These are phyloP conservation scores for Diaporthe eres DNA, from an alignment of 2,329 filamentous ascomycete species.

Conservation along the genomic window DNA sequence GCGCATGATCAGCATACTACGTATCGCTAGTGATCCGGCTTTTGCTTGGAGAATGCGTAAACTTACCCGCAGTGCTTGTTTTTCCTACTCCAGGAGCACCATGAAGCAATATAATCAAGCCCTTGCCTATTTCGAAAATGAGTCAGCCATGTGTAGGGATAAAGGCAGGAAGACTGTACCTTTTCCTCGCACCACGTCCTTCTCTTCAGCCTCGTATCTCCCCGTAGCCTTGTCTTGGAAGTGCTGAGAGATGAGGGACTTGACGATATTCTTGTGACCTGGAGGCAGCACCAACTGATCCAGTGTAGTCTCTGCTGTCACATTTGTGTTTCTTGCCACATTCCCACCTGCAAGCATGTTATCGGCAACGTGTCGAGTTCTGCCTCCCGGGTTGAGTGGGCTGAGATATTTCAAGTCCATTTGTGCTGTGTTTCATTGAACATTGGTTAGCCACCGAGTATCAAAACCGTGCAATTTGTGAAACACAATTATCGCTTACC, in stretches of 20 bases:
- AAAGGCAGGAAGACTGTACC: conserved; percentile 46
- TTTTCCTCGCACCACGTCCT: conserved; percentile 53
- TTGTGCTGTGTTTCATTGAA: background rate
- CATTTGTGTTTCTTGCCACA: background rate
- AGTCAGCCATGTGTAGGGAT: background rate
- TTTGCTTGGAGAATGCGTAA: background rate
- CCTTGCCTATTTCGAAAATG: conserved; percentile 45
- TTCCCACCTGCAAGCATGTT: background rate
- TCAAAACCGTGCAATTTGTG: too few relatives aligned
- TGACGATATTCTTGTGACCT: conserved; percentile 49
- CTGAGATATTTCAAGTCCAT: conserved; percentile 9
- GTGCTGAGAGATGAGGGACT: conserved; percentile 51
- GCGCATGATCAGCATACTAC: background rate
- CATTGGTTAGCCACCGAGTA: background rate
- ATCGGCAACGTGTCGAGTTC: background rate
- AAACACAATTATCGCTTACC: conserved; percentile 45
- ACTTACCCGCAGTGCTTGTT: conserved; percentile 49
- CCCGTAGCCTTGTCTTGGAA: conserved; percentile 48
- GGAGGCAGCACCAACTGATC: conserved; percentile 47
- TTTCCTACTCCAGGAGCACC: conserved; percentile 53
- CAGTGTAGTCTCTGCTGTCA: conserved; percentile 44
- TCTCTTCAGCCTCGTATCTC: conserved; percentile 42
- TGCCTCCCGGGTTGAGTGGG: background rate
- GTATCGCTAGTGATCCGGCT: background rate
- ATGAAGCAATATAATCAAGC: conserved; percentile 51